phyloP scores from a whole-genome alignment of 2,329 filamentous ascomycete genomes.

The Aspergillus sp. region DNA sequence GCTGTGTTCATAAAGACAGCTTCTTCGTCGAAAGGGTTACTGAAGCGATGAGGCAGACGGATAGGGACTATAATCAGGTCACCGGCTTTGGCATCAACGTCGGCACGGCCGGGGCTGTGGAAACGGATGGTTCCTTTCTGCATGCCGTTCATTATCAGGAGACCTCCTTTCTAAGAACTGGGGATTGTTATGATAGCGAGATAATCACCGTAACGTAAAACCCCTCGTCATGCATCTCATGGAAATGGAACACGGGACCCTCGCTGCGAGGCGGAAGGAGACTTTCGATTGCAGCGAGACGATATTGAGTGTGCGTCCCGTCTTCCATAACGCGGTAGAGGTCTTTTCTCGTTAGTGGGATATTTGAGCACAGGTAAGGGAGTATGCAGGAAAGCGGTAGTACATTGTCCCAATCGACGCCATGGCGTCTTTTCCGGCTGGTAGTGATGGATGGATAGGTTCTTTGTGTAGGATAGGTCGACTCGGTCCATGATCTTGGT shows the following conservation, averaged over 20 bases:
- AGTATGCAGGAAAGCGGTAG: not conserved
- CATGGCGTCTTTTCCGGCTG: constrained; percentile 4
- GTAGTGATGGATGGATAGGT: constrained; percentile 9
- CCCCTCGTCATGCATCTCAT: constrained; percentile 62
- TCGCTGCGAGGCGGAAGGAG: constrained; percentile 47
- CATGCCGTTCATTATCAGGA: not conserved
- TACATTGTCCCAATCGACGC: constrained; percentile 6
- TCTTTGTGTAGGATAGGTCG: not conserved
- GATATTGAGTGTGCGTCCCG: constrained; percentile 46
- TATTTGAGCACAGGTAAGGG: no score
- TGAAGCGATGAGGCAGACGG: constrained; percentile 58
- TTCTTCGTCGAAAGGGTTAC: constrained; percentile 56
- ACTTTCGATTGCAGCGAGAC: constrained; percentile 46
- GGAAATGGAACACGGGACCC: constrained; percentile 55
- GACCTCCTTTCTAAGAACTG: not conserved
- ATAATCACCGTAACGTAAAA: constrained; percentile 50
- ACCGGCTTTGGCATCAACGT: constrained; percentile 52
- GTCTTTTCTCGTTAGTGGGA: not conserved
- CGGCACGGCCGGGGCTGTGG: constrained; percentile 47
- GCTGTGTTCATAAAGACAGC: constrained; percentile 60
- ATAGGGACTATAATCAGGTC: constrained; percentile 60
- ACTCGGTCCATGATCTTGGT: constrained; percentile 1
- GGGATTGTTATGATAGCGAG: no score
- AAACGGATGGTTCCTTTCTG: constrained; percentile 53
- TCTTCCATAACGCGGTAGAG: constrained; percentile 31